Percentiles rank a stretch among this genome's conserved stretches.
These are phyloP conservation scores for Pneumocystis carinii DNA, from an alignment of 1,139 yeast species.

Conservation along the genomic window DNA sequence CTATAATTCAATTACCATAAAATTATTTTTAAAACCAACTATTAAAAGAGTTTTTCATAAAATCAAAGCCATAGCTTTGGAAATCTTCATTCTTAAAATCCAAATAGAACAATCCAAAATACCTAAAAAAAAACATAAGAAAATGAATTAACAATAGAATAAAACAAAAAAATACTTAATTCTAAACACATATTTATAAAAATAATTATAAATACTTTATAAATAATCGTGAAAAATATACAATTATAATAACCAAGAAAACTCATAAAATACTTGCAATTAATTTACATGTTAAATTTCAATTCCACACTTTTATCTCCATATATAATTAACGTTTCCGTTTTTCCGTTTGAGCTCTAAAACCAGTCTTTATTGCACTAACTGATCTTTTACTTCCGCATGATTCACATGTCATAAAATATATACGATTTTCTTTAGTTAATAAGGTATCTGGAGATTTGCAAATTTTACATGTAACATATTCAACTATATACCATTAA, in stretches of 20 bases:
- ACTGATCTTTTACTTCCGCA: slow-evolving; percentile 98
- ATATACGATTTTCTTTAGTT: slow-evolving; percentile 94
- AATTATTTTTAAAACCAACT: not conserved
- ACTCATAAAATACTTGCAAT: not conserved
- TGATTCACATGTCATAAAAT: slow-evolving; percentile 92
- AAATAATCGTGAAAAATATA: not conserved
- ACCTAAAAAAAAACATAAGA: not conserved
- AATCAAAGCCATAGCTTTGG: not conserved
- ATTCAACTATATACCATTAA: slow-evolving; percentile 38
- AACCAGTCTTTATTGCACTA: slow-evolving; percentile 95
- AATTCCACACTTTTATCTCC: slow-evolving; percentile 11
- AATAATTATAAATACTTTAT: not conserved
- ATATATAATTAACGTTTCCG: slow-evolving; percentile 14
- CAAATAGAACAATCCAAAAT: not conserved
- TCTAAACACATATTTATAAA: not conserved
- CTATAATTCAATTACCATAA: too few relatives aligned
- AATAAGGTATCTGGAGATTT: slow-evolving; percentile 93
- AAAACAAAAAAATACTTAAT: not conserved
- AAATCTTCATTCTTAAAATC: not conserved
- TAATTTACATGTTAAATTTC: not conserved
- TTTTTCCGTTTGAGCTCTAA: slow-evolving; percentile 57
- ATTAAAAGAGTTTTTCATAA: not conserved
- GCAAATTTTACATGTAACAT: slow-evolving; percentile 97
- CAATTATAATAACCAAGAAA: not conserved
- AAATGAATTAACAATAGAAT: not conserved